Base-by-base conservation (phyloP, 1,139 yeast genomes). In the Chernovozyma sophiae-reginae region DNA sequence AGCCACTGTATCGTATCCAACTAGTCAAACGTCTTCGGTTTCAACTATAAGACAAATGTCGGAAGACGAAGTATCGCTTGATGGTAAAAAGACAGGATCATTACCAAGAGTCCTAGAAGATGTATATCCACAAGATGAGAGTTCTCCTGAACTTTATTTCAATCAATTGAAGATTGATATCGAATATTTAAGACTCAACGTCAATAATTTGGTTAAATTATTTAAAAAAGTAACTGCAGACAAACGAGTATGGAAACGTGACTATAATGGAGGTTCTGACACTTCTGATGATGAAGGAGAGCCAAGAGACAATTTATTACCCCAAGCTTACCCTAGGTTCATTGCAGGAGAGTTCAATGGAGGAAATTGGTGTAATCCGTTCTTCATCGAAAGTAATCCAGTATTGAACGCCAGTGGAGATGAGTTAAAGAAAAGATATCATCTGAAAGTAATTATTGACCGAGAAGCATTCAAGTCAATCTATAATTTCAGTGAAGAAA, bases 281-380 rank as follows among this genome's bases (percentile, higher is more conserved):
- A 58, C 52, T 3, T 61, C 68, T 1, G 65, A 60, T 19, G 55
- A 48, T 11, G 60, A 49, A 36, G 71, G 68, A 2, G 61, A 58
- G 35, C 70, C 61, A 29, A 48, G 74, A 23, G 58, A 52, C 43
- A 61, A 71, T 32, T 41, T 62, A 12, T 50, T 82, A 20, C 90
- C 90, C 0, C 82, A 81, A 51, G 62, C 78, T 2, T 75, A 79
- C 46, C 86, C 90, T n/a, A 62, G 92, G 40, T 79, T 81, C 48
- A 56, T 82, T 7, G 64, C 70, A 25, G 77, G 78, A 33, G 80
- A 75, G 40, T 82, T 79, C 52, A 79, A 79, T 48, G 90, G 87
- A 8, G 89, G 87, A 7, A 79, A 80, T 46, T 82, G 86, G 81
- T 72, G 78, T 35, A 82, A 81, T 48, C 85, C 85, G 23, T 79